Evolutionary conservation across 108 stramenopile species (phyloP), one percentile per base, ranked within the genome.

Genomic region (Cyclostephanos invisitatus): DNA sequence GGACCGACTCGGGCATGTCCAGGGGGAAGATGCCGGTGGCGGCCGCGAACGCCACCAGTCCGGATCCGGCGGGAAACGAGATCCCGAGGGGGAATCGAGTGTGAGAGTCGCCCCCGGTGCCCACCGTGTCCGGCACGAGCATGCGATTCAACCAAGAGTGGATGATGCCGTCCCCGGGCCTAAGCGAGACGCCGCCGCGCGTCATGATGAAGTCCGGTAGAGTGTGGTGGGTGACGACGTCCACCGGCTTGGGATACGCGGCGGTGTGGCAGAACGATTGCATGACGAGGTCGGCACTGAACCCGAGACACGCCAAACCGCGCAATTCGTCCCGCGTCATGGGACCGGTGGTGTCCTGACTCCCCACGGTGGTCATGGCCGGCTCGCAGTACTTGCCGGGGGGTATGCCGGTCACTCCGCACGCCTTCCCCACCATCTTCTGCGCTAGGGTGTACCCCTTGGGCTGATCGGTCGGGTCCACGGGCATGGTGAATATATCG

Each of bases 251-350:
- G 62, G 97, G 97, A 82, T 97, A 97, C 37, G 97, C 97, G 27
- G 97, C 97, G 3, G 97, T 97, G 85, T 97, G 97, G 84, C 97
- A 97, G 77, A 97, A 97, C 46, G 87, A 89, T 74, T 97, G 97
- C 97, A 97, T 97, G 62, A 97, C 97, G 58, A 97, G 78, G 77
- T 97, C 97, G 51, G 97, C 92, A 25, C 81, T 82, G 78, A 97
- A 97, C 74, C 97, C 97, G 68, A 97, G 82, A 78, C 97, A 97
- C 12, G 97, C 93, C 80, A 97, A 84, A 47, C 85, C 74, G 64
- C 91, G 89, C 65, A 97, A 81, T 81, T 97, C 97, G 76, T 97
- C 97, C 53, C 97, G 89, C 15, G 97, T 97, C 97, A 97, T 97
- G 57, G 97, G 97, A 25, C 97, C 97, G 14, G 97, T 97, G 38